phyloP scores from a whole-genome alignment of 805 yeast genomes.

The Lipomyces orientalis region DNA sequence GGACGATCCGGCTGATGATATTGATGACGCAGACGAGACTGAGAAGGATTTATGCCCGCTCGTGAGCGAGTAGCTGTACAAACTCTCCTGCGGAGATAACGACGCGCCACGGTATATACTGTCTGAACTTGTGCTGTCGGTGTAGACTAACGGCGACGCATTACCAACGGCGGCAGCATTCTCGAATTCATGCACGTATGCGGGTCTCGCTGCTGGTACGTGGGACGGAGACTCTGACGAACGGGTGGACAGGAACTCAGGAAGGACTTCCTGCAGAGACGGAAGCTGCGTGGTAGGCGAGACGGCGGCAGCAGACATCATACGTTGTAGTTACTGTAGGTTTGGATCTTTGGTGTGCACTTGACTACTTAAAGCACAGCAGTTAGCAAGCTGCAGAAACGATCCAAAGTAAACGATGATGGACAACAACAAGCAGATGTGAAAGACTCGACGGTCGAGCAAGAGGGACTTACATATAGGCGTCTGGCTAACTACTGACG shows the following conservation, averaged over 20 bases:
- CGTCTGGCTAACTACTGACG: neutral
- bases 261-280: slow-evolving; percentile 33
- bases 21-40: slow-evolving; percentile 25
- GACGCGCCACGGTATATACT: neutral
- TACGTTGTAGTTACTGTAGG: neutral
- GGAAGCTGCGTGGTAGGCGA: slow-evolving; percentile 32
- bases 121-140: slow-evolving; percentile 7
- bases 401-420: no score
- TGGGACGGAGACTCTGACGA: slow-evolving; percentile 5
- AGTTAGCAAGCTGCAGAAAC: neutral
- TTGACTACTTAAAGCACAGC: neutral
- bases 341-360: neutral
- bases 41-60: slow-evolving; percentile 18
- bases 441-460: neutral
- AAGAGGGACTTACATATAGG: neutral
- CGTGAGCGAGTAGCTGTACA: slow-evolving; percentile 1
- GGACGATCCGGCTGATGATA: slow-evolving; percentile 17
- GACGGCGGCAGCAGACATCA: slow-evolving; percentile 4
- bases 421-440: no score
- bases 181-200: slow-evolving; percentile 3
- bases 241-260: slow-evolving; percentile 27
- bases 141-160: neutral
- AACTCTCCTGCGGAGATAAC: slow-evolving; percentile 5
- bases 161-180: slow-evolving; percentile 5
- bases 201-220: slow-evolving; percentile 4